Conservation (phyloP, 1,139 yeast species). For the Candida frijolesensis region DNA sequence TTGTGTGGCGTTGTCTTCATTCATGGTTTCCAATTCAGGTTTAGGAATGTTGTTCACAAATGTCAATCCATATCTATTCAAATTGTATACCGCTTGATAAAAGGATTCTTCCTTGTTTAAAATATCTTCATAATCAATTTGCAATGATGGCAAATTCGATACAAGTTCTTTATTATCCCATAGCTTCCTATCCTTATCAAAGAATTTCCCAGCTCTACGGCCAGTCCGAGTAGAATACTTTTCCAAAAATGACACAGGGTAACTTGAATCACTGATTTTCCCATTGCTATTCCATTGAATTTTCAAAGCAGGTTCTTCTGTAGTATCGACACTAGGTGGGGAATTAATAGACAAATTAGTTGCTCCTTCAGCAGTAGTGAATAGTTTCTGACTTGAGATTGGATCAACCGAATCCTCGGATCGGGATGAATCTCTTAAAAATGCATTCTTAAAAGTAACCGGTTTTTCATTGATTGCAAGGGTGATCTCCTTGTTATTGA, state of each 20-base stretch:
- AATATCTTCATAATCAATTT: constrained; percentile 46
- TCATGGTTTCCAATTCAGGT: constrained; percentile 24
- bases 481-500: constrained; percentile 14
- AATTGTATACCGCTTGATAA: constrained; percentile 40
- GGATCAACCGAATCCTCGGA: constrained; percentile 55
- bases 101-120: constrained; percentile 38
- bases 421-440: constrained; percentile 67
- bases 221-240: constrained; percentile 40
- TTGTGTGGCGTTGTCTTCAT: constrained; percentile 29
- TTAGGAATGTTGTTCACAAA: constrained; percentile 57
- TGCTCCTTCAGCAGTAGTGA: constrained; percentile 59
- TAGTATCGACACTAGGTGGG: constrained; percentile 27
- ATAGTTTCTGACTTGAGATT: constrained; percentile 61
- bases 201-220: constrained; percentile 34
- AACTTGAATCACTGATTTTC: constrained; percentile 35
- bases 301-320: constrained; percentile 34
- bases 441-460: constrained; percentile 53
- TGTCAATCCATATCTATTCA: constrained; percentile 62
- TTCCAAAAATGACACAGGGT: constrained; percentile 49
- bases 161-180: constrained; percentile 39
- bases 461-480: constrained; percentile 20
- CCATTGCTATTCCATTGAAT: constrained; percentile 61
- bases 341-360: constrained; percentile 23
- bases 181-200: constrained; percentile 35
- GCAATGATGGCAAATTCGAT: constrained; percentile 22